These are phyloP conservation scores for Styphnolobium japonicum DNA, from an alignment of 306 rosid species.

Conservation along the genomic window DNA sequence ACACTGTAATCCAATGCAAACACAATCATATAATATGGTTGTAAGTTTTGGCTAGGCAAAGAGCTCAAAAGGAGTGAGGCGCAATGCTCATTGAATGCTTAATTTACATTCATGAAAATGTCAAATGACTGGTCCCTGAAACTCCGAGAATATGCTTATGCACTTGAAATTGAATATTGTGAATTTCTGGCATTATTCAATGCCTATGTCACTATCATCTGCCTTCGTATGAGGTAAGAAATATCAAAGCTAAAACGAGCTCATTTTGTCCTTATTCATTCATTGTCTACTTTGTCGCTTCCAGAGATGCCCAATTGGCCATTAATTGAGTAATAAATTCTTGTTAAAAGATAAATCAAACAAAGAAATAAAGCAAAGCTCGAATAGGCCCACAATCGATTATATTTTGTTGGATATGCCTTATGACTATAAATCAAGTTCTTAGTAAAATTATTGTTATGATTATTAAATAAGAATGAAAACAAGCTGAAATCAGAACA, in stretches of 20 bases:
- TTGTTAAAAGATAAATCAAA: neutral
- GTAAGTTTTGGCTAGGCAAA: neutral
- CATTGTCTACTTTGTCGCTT: neutral
- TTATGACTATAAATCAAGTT: neutral
- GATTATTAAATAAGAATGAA: neutral
- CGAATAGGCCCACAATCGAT: neutral
- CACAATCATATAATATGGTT: neutral
- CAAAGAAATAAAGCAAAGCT: neutral
- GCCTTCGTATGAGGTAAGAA: neutral
- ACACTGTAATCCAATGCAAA: neutral
- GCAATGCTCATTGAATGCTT: neutral
- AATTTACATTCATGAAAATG: neutral
- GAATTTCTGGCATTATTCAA: neutral
- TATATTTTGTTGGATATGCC: neutral
- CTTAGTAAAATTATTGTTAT: neutral
- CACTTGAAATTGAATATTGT: neutral
- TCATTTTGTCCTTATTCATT: neutral
- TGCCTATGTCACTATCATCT: neutral
- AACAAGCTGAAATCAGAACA: neutral
- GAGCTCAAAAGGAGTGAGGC: neutral
- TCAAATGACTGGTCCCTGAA: neutral
- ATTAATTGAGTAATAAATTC: neutral
- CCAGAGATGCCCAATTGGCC: neutral
- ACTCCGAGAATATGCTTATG: neutral
- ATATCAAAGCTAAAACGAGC: neutral